Conservation (phyloP, 2,329 filamentous ascomycete genomes). For the Huntiella decipiens region DNA sequence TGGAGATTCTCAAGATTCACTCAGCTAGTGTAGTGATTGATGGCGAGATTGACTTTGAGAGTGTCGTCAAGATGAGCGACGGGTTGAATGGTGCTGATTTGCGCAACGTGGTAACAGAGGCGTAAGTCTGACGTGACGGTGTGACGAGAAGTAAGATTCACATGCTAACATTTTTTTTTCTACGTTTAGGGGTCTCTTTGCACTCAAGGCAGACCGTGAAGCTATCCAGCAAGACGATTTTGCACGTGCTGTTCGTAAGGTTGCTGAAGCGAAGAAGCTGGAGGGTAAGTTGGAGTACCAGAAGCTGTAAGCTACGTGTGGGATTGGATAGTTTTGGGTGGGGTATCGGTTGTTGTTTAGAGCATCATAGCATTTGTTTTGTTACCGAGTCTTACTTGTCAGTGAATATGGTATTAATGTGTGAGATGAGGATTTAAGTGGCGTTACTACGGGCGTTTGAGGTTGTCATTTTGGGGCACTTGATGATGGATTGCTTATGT, state of each 20-base stretch:
- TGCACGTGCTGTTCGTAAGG: constrained; percentile 97
- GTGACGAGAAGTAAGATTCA: constrained; percentile 7
- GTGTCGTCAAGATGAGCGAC: constrained; percentile 99
- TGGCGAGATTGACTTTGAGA: constrained; percentile 96
- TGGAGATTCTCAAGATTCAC: constrained; percentile 98
- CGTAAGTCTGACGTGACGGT: constrained; percentile 42
- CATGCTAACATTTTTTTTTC: constrained; percentile 14
- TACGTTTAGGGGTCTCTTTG: constrained; percentile 59
- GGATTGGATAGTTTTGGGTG: not conserved
- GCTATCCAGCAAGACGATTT: constrained; percentile 96
- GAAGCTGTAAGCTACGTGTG: constrained; percentile 50
- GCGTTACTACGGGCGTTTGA: no score
- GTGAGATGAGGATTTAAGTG: no score
- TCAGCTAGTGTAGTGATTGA: constrained; percentile 69
- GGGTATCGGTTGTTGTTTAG: not conserved
- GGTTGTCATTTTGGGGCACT: no score
- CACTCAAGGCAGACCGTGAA: constrained; percentile 95
- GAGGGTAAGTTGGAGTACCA: constrained; percentile 96
- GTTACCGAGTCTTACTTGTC: no score
- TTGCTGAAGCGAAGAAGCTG: constrained; percentile 92
- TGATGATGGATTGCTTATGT: no score
- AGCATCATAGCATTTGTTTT: constrained; percentile 3
- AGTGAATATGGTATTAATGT: no score
- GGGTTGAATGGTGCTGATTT: constrained; percentile 94
- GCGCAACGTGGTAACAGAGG: constrained; percentile 94